Conservation (phyloP, 1,284 basidiomycete genomes). For the Ganoderma meredithae region DNA sequence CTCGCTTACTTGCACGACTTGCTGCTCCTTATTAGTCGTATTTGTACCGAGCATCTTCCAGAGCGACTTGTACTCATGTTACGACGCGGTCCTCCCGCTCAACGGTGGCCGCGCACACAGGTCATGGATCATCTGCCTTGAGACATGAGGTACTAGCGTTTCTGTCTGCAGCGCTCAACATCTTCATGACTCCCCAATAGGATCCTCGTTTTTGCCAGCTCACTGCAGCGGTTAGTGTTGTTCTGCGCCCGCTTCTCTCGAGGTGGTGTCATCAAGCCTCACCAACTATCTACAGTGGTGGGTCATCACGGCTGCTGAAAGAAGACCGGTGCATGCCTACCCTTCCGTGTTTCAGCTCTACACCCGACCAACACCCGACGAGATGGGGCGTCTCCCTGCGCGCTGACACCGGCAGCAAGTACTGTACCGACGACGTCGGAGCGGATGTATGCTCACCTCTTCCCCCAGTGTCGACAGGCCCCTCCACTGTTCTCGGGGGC, state of each 20-base stretch:
- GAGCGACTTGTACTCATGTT: too few species aligned
- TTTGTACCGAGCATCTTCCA: too few species aligned
- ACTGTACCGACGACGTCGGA: background rate
- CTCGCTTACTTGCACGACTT: too few species aligned
- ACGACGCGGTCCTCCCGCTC: too few species aligned
- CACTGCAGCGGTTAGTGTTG: background rate
- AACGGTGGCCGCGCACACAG: too few species aligned
- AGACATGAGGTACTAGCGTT: too few species aligned
- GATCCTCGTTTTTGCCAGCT: background rate
- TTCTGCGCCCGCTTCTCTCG: too few species aligned
- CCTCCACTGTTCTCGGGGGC: background rate
- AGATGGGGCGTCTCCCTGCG: background rate
- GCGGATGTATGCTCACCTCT: background rate
- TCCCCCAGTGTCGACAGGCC: background rate
- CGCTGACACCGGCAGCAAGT: background rate
- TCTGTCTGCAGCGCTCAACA: too few species aligned
- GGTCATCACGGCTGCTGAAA: too few species aligned
- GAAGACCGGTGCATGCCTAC: background rate
- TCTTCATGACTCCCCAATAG: background rate
- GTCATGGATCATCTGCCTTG: too few species aligned
- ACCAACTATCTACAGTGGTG: background rate
- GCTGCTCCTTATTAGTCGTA: too few species aligned
- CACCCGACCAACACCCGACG: slow-evolving; percentile 1
- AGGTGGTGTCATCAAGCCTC: background rate
- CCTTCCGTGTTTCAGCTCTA: slow-evolving; percentile 8